Evolutionary conservation across 306 rosid genomes (phyloP), one percentile per base, ranked within the genome.

Genomic region (Senna tora): DNA sequence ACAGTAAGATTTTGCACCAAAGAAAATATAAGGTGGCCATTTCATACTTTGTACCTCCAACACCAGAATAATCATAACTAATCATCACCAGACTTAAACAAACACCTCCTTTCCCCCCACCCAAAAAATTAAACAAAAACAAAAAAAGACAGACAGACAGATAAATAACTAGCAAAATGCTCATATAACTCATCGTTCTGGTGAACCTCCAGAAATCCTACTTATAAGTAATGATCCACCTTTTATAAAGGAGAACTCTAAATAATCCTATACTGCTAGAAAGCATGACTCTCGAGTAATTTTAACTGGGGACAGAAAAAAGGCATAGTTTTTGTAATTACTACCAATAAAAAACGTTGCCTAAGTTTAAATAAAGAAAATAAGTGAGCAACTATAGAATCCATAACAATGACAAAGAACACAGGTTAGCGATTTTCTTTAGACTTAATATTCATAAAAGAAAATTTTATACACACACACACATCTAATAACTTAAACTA

Each of bases 1-100:
- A 75, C 46, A 53, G 68, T 41, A 50, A 63, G 75, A 52, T 45
- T 65, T 58, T 41, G 55, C 38, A 71, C 41, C 42, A 9, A 65
- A 56, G n/a, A 38, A 57, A 25, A 39, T 30, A 70, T n/a, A 42
- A 47, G 20, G 62, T 46, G 42, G 43, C 64, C 39, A 46, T 33
- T 47, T 33, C 60, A 74, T 39, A 12, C 28, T 51, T 65, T 30
- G 38, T 45, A 53, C 5, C 30, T 59, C 39, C 69, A 36, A 65
- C 17, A 19, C 25, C 33, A 33, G 62, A 60, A 77, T 41, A 61
- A 63, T 62, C 43, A 62, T 20, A 65, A 65, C 39, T 46, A 42
- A 46, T 30, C 55, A 65, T 43, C 33, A 39, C 50, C 67, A 61
- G 36, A 12, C 42, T 32, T 2, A 25, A 5, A 36, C 39, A 36